These are phyloP conservation scores for Sicyos edulis DNA, from an alignment of 306 rosid species.

Conservation along the genomic window DNA sequence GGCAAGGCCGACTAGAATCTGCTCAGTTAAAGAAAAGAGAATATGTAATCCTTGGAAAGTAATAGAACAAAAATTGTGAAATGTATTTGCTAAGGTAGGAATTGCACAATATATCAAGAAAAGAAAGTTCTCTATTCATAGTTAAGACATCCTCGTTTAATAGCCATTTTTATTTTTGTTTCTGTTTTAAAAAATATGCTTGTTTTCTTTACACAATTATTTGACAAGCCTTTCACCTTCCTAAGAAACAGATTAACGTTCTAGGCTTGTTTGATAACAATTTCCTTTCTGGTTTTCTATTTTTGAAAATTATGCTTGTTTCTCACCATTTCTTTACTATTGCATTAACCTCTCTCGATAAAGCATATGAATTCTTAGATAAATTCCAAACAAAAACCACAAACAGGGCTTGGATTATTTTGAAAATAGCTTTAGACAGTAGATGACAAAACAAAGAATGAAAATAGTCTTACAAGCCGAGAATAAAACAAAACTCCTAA, in stretches of 20 bases:
- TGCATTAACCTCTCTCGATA: too few relatives aligned
- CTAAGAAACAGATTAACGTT: too few relatives aligned
- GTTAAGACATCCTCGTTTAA: neutral
- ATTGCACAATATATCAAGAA: neutral
- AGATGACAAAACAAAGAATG: neutral
- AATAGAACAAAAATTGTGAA: neutral
- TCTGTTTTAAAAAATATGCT: neutral
- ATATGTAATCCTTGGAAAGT: neutral
- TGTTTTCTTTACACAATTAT: too few relatives aligned
- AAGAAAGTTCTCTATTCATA: neutral
- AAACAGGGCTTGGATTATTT: too few relatives aligned
- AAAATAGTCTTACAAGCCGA: neutral
- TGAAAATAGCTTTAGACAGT: too few relatives aligned
- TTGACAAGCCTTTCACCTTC: too few relatives aligned
- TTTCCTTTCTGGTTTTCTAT: neutral
- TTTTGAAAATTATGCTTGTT: neutral
- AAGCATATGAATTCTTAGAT: neutral
- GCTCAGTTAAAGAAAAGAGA: constrained; percentile 27
- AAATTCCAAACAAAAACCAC: too few relatives aligned
- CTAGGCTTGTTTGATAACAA: neutral
- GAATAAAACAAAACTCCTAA: neutral
- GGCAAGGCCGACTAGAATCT: constrained; percentile 65
- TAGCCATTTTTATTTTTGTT: neutral
- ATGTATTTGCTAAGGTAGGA: neutral
- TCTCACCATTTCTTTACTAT: too few relatives aligned